Conservation (phyloP, 1,139 yeast species). For the Magnusiomyces ingens region DNA sequence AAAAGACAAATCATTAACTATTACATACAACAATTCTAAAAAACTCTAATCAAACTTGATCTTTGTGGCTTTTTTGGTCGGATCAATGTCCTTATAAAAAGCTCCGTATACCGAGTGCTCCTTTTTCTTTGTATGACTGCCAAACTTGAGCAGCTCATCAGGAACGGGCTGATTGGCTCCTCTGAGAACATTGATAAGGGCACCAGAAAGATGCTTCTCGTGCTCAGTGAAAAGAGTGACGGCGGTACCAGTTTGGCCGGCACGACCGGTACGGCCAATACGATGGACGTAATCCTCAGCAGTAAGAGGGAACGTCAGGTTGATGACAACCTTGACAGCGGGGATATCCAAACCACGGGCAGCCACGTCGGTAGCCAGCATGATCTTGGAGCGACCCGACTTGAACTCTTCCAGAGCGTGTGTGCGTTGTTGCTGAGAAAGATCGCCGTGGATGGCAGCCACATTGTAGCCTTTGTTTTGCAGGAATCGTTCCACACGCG, state of each 20-base stretch:
- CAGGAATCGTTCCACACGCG: slow-evolving; percentile 75
- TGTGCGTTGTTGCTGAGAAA: slow-evolving; percentile 88
- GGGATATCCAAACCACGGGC: slow-evolving; percentile 99
- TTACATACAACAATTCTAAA: no score
- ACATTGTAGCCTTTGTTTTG: slow-evolving; percentile 68
- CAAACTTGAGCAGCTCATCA: slow-evolving; percentile 90
- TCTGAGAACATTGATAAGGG: slow-evolving; percentile 79
- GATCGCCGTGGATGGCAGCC: slow-evolving; percentile 94
- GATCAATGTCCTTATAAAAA: slow-evolving; percentile 85
- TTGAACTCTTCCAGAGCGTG: slow-evolving; percentile 82
- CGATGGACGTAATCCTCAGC: slow-evolving; percentile 98
- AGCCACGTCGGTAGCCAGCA: slow-evolving; percentile 97
- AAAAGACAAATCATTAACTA: no score
- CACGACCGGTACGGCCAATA: slow-evolving; percentile 98
- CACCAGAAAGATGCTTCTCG: slow-evolving; percentile 95
- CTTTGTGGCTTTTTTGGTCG: slow-evolving; percentile 82
- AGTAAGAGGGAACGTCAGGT: slow-evolving; percentile 93
- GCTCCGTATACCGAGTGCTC: slow-evolving; percentile 96
- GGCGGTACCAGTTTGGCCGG: slow-evolving; percentile 91
- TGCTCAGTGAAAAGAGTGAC: slow-evolving; percentile 95
- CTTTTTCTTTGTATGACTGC: slow-evolving; percentile 96
- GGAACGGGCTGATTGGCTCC: slow-evolving; percentile 97
- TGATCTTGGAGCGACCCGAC: slow-evolving; percentile 62
- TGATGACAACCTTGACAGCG: slow-evolving; percentile 91
- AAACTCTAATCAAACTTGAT: slow-evolving; percentile 52